Base-by-base conservation (phyloP, 805 yeast species). In the Starmerella cellae region DNA sequence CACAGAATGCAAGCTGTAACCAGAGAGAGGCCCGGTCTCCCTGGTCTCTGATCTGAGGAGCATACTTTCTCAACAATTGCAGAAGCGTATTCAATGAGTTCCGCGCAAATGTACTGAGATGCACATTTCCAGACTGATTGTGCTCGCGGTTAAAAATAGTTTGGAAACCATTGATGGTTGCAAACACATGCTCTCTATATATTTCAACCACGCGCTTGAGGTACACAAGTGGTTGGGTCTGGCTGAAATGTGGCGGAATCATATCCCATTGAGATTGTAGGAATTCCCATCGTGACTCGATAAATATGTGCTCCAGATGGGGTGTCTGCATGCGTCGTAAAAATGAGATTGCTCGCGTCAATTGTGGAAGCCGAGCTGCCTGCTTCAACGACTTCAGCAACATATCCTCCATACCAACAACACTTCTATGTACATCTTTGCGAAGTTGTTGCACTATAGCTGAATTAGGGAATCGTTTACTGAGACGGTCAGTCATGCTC, bases 1-100 rank as follows among this genome's bases (percentile, higher is more conserved):
- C 79, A 50, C 95, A 82, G 61, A 87, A 88, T 1, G 83, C 76
- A 30, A 87, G 61, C 60, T 88, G 98, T 27, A 88, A 62, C 49
- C 87, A 72, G 19, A 85, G 64, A 24, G 47, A 39, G 1, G 50
- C 29, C 10, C 54, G 39, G 11, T 54, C 53, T 14, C 58, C 43
- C 11, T 49, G 41, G 35, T 61, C 64, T 2, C 54, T 44, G 27
- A 65, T 47, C 13, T 40, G 41, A 5, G 63, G 63, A 11, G 56
- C 48, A 11, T 47, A 40, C 41, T 51, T 42, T 30, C 44, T 33
- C 36, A 60, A 37, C 21, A 43, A 47, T 3, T 18, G 39, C 11
- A 49, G 36, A 29, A 65, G 53, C 31, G 53, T 52, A 29, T 20
- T 35, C 21, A 57, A 50, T 1, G 56, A 45, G 14, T 47, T 39